phyloP scores from a whole-genome alignment of 192 early-diverging fungal species.

The Martensiomyces pterosporus region DNA sequence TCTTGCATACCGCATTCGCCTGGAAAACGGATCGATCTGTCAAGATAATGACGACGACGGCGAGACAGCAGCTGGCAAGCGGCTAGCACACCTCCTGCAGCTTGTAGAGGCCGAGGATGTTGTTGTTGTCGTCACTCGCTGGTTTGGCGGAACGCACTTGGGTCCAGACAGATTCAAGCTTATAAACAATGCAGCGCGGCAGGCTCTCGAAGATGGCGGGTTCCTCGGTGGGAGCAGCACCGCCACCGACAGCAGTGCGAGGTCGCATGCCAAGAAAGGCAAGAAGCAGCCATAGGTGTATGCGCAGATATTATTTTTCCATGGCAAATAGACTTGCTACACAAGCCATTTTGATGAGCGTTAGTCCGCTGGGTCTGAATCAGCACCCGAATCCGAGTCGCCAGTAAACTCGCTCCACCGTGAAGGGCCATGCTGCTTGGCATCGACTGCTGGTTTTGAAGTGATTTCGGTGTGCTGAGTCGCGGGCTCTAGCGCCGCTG shows the following conservation, averaged over 20 bases:
- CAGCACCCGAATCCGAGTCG: constrained; percentile 5
- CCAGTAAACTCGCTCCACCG: constrained; percentile 15
- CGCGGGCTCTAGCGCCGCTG: neutral
- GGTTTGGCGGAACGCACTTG: constrained; percentile 86
- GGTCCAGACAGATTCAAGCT: constrained; percentile 87
- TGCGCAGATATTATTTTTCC: too few relatives aligned
- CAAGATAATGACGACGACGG: constrained; percentile 94
- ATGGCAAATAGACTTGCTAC: too few relatives aligned
- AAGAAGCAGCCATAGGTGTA: too few relatives aligned
- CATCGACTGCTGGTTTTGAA: neutral
- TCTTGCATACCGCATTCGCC: constrained; percentile 74
- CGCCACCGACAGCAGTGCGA: neutral
- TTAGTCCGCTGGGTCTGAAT: too few relatives aligned
- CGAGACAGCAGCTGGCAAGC: constrained; percentile 84
- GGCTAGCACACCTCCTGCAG: constrained; percentile 80
- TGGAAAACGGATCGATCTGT: constrained; percentile 36
- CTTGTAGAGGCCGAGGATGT: constrained; percentile 66
- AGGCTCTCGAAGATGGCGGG: constrained; percentile 63
- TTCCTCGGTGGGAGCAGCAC: constrained; percentile 47
- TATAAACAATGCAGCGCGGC: constrained; percentile 81
- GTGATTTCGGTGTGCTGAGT: neutral
- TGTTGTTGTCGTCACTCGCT: constrained; percentile 76
- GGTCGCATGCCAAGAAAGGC: constrained; percentile 7
- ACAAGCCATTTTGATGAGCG: too few relatives aligned
- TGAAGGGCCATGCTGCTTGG: neutral